phyloP scores from a whole-genome alignment of 768 basidiomycete genomes.

The Tulasnella sp. region DNA sequence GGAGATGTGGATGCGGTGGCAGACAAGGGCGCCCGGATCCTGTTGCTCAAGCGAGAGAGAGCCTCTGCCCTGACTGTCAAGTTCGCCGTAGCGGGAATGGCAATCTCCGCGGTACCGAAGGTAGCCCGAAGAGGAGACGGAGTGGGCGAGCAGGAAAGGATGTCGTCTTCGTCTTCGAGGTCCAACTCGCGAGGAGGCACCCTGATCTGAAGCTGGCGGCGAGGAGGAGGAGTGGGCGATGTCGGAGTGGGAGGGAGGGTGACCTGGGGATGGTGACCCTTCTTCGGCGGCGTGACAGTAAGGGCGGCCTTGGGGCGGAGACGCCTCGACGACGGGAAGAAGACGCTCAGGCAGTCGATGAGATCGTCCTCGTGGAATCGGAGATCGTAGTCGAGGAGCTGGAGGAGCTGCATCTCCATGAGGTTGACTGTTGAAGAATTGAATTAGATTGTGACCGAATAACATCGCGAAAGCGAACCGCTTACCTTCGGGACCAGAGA shows the following conservation, averaged over 20 bases:
- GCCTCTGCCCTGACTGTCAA: neutral
- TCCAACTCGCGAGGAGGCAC: slow-evolving; percentile 10
- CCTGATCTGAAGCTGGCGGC: neutral
- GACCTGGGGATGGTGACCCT: neutral
- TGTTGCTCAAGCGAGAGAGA: neutral
- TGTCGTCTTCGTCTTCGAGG: slow-evolving; percentile 7
- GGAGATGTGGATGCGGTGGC: neutral
- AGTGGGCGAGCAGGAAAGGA: slow-evolving; percentile 8
- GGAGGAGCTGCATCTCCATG: slow-evolving; percentile 95
- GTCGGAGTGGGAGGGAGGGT: slow-evolving; percentile 20
- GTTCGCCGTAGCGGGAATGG: neutral
- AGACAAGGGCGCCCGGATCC: neutral
- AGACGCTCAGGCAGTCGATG: slow-evolving; percentile 44
- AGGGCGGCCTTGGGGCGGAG: slow-evolving; percentile 8
- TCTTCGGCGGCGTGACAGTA: slow-evolving; percentile 9
- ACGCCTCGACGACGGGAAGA: slow-evolving; percentile 32
- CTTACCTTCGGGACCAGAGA: slow-evolving; percentile 9
- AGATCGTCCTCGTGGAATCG: slow-evolving; percentile 82
- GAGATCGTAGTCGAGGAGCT: slow-evolving; percentile 86
- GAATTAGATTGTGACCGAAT: slow-evolving; percentile 24
- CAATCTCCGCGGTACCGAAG: slow-evolving; percentile 11
- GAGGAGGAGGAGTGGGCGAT: slow-evolving; percentile 18
- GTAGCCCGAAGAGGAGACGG: slow-evolving; percentile 18
- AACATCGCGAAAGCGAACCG: no score
- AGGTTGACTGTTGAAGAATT: slow-evolving; percentile 57